Evolutionary conservation across 768 basidiomycete species (phyloP).

Genomic region (Tulasnella sp.): DNA sequence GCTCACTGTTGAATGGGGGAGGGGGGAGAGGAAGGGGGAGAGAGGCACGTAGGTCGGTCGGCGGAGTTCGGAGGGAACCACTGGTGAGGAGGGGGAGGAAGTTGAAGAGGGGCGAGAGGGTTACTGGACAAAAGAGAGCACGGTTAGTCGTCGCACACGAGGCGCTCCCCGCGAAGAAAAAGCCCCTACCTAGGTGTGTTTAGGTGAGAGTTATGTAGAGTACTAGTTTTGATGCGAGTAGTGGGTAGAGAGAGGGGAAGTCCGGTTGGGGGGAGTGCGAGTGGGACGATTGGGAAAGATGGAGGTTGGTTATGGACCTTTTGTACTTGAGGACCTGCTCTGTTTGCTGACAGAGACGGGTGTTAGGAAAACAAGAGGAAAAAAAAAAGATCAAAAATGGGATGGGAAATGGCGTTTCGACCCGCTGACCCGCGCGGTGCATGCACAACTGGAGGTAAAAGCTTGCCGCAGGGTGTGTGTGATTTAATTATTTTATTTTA

Average conservation of each 20-base stretch:
- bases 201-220: neutral
- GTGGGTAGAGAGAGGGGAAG: neutral
- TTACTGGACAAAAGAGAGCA: constrained; percentile 4
- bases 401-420: neutral
- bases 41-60: constrained; percentile 4
- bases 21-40: no score
- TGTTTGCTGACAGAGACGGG: neutral
- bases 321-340: neutral
- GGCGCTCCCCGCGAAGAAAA: neutral
- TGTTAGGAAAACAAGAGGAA: neutral
- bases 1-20: no score
- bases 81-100: constrained; percentile 1
- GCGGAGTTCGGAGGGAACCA: constrained; percentile 21
- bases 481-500: neutral
- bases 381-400: neutral
- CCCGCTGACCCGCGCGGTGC: neutral
- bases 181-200: neutral
- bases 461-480: neutral
- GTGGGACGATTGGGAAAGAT: neutral
- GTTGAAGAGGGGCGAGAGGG: neutral
- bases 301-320: neutral
- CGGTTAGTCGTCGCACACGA: constrained; percentile 1
- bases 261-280: neutral
- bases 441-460: neutral
- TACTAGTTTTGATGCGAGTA: neutral